A percentile compares a stretch with the other conserved stretches of the same genome.
Evolutionary conservation across 202 grass and related monocot species (phyloP).

Genomic region (Saccharum hybrid): DNA sequence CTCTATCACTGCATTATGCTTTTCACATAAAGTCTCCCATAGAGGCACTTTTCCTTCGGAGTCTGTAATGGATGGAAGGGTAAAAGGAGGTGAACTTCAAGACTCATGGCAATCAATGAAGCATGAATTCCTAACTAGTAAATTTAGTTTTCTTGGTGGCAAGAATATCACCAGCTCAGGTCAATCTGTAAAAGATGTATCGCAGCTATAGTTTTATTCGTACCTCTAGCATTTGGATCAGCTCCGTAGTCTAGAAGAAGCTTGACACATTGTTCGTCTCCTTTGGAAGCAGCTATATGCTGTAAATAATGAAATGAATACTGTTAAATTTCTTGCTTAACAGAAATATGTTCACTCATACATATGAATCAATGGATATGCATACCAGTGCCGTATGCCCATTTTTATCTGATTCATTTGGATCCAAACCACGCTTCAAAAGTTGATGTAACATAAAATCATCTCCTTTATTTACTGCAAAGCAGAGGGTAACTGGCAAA

Average conservation of each 20-base stretch:
- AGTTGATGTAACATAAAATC: conserved; percentile 78
- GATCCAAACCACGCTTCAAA: conserved; percentile 73
- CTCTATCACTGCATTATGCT: conserved; percentile 57
- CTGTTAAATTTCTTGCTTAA: conserved; percentile 19
- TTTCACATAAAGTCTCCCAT: conserved; percentile 79
- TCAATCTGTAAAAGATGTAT: not conserved
- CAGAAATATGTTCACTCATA: not conserved
- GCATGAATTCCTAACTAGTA: not conserved
- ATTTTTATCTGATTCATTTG: conserved; percentile 82
- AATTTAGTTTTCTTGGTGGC: not conserved
- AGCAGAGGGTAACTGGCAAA: conserved; percentile 82
- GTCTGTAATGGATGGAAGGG: conserved; percentile 56
- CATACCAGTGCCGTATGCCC: conserved; percentile 78
- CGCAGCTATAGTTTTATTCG: conserved; percentile 10
- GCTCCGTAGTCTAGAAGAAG: conserved; percentile 78
- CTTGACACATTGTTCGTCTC: conserved; percentile 68
- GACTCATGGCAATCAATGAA: not conserved
- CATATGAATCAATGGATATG: conserved; percentile 10
- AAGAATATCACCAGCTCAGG: conserved; percentile 19
- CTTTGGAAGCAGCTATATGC: conserved; percentile 94
- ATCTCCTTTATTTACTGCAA: conserved; percentile 81
- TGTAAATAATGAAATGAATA: conserved; percentile 51
- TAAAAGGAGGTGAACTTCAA: conserved; percentile 24
- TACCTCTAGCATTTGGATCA: conserved; percentile 86
- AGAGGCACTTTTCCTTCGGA: conserved; percentile 78